Percentiles rank a stretch among this genome's conserved stretches.
phyloP scores from a whole-genome alignment of 768 basidiomycete genomes.

The Cystofilobasidium capitatum region DNA sequence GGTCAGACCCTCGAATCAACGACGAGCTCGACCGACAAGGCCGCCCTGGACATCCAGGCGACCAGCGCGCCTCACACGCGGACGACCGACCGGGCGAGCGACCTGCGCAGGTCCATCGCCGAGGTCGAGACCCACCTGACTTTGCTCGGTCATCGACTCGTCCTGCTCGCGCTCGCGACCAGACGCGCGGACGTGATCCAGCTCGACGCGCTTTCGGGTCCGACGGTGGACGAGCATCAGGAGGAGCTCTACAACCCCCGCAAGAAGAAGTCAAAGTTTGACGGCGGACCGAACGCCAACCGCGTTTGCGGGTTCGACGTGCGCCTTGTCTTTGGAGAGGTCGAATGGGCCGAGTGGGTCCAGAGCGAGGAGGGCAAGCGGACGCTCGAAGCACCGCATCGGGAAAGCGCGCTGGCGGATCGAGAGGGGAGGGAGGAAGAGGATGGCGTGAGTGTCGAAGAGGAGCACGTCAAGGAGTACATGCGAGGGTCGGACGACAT shows the following conservation, averaged over 20 bases:
- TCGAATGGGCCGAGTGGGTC: slow-evolving; percentile 62
- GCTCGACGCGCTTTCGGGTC: background rate
- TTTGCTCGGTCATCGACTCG: slow-evolving; percentile 10
- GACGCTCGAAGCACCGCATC: slow-evolving; percentile 64
- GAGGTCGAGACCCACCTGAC: slow-evolving; percentile 8
- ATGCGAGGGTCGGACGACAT: slow-evolving; percentile 45
- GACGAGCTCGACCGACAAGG: background rate
- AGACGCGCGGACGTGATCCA: slow-evolving; percentile 8
- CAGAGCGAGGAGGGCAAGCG: slow-evolving; percentile 39
- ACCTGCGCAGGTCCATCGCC: background rate
- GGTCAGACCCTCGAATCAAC: no score
- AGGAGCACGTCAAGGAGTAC: slow-evolving; percentile 45
- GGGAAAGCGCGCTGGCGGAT: slow-evolving; percentile 28
- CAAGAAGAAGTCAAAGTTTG: slow-evolving; percentile 57
- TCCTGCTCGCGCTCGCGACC: slow-evolving; percentile 7
- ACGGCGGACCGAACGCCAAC: slow-evolving; percentile 54
- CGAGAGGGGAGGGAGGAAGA: slow-evolving; percentile 35
- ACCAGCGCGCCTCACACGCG: background rate
- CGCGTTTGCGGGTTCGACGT: slow-evolving; percentile 74
- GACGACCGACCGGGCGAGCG: background rate
- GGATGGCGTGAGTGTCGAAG: slow-evolving; percentile 42
- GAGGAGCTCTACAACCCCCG: slow-evolving; percentile 32
- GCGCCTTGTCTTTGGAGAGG: slow-evolving; percentile 53
- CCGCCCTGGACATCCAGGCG: background rate
- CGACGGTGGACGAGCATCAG: slow-evolving; percentile 44